Evolutionary conservation across 805 yeast genomes (phyloP).

Genomic region (Kuraishia floccosa): DNA sequence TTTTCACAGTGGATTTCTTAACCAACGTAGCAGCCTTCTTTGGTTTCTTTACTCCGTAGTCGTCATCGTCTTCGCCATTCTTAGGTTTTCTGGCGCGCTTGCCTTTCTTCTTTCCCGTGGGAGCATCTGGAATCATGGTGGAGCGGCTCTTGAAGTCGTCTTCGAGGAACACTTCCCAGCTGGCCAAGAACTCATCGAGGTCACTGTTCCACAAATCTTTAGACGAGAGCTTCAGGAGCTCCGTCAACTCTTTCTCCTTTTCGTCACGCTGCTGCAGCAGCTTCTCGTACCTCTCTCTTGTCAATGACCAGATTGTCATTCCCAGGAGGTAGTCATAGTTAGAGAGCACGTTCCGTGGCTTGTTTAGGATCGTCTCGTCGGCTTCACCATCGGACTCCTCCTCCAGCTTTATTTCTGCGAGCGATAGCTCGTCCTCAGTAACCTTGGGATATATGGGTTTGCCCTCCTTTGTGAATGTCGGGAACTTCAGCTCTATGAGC

Average conservation of each 20-base stretch:
- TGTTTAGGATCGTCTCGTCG: constrained; percentile 26
- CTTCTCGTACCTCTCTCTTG: constrained; percentile 78
- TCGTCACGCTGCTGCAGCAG: constrained; percentile 62
- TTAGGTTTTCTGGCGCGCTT: constrained; percentile 19
- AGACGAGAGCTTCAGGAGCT: constrained; percentile 55
- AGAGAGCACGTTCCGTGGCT: constrained; percentile 39
- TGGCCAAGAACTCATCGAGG: constrained; percentile 56
- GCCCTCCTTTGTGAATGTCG: constrained; percentile 63
- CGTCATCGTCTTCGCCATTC: constrained; percentile 9
- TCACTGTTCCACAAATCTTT: constrained; percentile 86
- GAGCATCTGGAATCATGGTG: constrained; percentile 31
- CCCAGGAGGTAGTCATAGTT: constrained; percentile 82
- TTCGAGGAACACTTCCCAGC: constrained; percentile 58
- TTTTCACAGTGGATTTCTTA: constrained; percentile 3
- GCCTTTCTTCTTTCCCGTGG: constrained; percentile 26
- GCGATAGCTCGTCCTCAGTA: constrained; percentile 15
- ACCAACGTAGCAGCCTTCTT: constrained; percentile 8
- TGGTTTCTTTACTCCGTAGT: constrained; percentile 7
- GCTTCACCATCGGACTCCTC: constrained; percentile 23
- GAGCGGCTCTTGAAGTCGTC: constrained; percentile 53
- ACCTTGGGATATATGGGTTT: constrained; percentile 40
- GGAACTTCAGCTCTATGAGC: constrained; percentile 56
- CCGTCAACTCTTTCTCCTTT: constrained; percentile 60
- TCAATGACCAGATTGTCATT: constrained; percentile 90
- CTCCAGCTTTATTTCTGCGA: constrained; percentile 26